Conservation (phyloP, 129 eudicot species). For the Saposhnikovia divaricata region DNA sequence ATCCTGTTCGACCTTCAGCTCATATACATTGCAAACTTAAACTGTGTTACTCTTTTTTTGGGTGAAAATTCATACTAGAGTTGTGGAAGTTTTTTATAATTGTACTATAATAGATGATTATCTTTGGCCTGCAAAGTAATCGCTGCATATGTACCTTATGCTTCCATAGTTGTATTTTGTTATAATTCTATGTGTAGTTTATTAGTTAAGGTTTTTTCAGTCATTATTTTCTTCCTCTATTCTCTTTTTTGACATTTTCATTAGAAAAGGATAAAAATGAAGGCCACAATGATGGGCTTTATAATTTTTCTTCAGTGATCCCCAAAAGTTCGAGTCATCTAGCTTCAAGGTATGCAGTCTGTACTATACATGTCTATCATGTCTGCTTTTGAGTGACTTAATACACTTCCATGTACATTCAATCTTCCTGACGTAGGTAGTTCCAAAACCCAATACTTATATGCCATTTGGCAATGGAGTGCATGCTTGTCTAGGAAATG, state of each 20-base stretch:
- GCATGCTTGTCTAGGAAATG: constrained; percentile 93
- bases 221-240: background rate
- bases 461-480: constrained; percentile 87
- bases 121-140: background rate
- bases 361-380: background rate
- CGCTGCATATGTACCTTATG: background rate
- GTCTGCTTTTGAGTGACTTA: background rate
- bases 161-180: background rate
- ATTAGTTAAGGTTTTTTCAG: background rate
- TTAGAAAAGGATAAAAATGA: background rate
- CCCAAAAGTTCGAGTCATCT: constrained; percentile 53
- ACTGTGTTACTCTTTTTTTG: too few species aligned
- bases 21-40: too few species aligned
- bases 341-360: constrained; percentile 52
- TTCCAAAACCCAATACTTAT: constrained; percentile 73
- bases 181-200: background rate
- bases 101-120: background rate
- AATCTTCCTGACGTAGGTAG: constrained; percentile 34
- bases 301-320: constrained; percentile 36
- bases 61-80: background rate
- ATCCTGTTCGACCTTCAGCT: too few species aligned
- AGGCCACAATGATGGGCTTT: background rate
- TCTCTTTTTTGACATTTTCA: background rate
- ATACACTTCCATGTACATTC: background rate
- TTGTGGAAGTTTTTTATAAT: background rate